Evolutionary conservation across 768 basidiomycete genomes (phyloP).

Genomic region (Russula abietina): DNA sequence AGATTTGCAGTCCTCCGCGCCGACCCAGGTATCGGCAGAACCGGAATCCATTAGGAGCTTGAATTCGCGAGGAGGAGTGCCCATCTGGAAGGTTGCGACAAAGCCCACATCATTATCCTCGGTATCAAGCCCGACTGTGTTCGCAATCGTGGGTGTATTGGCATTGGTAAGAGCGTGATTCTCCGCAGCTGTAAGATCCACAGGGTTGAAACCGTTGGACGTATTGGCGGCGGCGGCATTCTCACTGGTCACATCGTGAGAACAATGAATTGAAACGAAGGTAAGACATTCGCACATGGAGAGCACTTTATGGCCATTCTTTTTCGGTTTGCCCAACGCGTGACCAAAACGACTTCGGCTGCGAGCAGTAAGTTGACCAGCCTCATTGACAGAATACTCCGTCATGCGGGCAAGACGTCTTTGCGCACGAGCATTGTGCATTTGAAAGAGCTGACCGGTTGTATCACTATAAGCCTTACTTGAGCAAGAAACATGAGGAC

Average conservation of each 20-base stretch:
- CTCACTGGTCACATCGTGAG: conserved; percentile 2
- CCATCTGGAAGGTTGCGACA: conserved; percentile 39
- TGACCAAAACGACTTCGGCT: not conserved
- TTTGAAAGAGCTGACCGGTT: conserved; percentile 53
- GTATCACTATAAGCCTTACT: not conserved
- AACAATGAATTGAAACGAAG: not conserved
- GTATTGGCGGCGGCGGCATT: conserved; percentile 20
- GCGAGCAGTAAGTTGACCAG: conserved; percentile 37
- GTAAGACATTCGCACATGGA: not conserved
- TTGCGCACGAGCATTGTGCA: conserved; percentile 59
- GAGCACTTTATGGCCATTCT: conserved; percentile 20
- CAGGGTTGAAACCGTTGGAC: conserved; percentile 32
- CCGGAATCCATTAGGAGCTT: conserved; percentile 44
- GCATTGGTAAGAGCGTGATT: conserved; percentile 40
- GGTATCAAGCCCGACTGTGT: conserved; percentile 65
- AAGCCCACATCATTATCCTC: conserved; percentile 57
- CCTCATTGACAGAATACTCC: conserved; percentile 42
- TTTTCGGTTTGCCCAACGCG: conserved; percentile 14
- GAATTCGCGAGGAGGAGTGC: conserved; percentile 41
- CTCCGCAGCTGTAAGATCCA: conserved; percentile 35
- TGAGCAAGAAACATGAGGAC: conserved; percentile 20
- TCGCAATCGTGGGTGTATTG: conserved; percentile 36
- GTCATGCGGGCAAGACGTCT: conserved; percentile 66
- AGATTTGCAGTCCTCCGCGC: conserved; percentile 33
- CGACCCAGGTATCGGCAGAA: conserved; percentile 43